Conservation (phyloP, 768 basidiomycete genomes). For the Lentinus brumalis region DNA sequence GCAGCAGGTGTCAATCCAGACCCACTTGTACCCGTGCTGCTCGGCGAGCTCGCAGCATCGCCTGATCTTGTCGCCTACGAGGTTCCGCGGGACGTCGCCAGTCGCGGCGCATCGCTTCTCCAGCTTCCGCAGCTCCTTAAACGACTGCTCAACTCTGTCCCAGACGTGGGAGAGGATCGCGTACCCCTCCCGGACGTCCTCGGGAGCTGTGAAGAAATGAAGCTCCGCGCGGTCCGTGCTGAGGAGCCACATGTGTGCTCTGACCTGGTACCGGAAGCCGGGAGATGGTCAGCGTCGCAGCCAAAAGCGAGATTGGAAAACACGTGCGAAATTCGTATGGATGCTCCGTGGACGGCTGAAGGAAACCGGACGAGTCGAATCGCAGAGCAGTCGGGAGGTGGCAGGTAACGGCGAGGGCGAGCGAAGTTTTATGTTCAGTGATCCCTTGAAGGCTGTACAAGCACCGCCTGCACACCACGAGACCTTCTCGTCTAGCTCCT, state of each 20-base stretch:
- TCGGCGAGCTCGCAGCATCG: background rate
- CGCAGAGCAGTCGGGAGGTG: too few species aligned
- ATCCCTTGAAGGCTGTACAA: too few species aligned
- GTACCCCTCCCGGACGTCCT: background rate
- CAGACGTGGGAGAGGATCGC: background rate
- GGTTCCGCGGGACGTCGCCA: background rate
- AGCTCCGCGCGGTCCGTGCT: background rate
- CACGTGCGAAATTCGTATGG: too few species aligned
- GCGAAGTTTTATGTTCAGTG: too few species aligned
- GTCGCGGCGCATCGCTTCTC: background rate
- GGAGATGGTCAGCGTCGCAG: too few species aligned
- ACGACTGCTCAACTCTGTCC: background rate
- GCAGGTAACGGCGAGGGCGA: too few species aligned
- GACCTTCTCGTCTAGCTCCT: too few species aligned
- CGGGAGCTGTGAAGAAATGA: background rate
- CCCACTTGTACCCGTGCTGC: slow-evolving; percentile 2
- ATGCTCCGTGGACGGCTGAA: too few species aligned
- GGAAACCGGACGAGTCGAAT: too few species aligned
- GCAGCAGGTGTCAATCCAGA: slow-evolving; percentile 12
- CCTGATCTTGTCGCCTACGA: background rate
- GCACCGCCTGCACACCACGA: too few species aligned
- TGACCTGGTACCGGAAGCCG: too few species aligned
- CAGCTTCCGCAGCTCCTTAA: background rate
- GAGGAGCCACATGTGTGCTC: background rate
- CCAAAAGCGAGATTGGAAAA: too few species aligned